phyloP scores from a whole-genome alignment of 1,284 basidiomycete species.

The Sanguinoderma infundibulare region DNA sequence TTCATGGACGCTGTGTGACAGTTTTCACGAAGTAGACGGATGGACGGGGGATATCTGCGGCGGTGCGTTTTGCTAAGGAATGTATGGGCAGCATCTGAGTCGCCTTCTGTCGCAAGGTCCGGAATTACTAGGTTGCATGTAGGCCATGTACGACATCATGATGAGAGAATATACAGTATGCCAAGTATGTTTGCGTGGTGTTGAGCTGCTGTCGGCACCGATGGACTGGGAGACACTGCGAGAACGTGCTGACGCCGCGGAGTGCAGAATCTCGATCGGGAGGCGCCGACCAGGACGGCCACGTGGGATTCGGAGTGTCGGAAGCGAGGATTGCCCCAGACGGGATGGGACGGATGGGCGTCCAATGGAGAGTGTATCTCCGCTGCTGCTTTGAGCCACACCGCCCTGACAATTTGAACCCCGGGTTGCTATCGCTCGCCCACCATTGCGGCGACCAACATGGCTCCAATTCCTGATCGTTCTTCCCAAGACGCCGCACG shows the following conservation, averaged over 20 bases:
- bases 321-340: background rate
- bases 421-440: constrained; percentile 9
- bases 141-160: constrained; percentile 6
- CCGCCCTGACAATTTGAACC: constrained; percentile 1
- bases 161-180: constrained; percentile 1
- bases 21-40: constrained; percentile 45
- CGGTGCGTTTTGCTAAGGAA: too few relatives aligned
- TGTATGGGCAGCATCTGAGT: background rate
- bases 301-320: background rate
- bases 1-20: constrained; percentile 23
- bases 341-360: background rate
- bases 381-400: constrained; percentile 9
- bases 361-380: constrained; percentile 12
- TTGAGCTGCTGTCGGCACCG: background rate
- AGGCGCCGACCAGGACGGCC: too few relatives aligned
- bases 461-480: constrained; percentile 4
- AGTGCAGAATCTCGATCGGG: too few relatives aligned
- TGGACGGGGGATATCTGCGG: background rate
- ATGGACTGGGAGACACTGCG: background rate
- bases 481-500: constrained; percentile 14
- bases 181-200: background rate
- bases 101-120: background rate
- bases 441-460: constrained; percentile 6
- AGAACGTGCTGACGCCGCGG: background rate
- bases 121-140: background rate